phyloP scores from a whole-genome alignment of 192 early-diverging fungal genomes.

The Linnemannia schmuckeri region DNA sequence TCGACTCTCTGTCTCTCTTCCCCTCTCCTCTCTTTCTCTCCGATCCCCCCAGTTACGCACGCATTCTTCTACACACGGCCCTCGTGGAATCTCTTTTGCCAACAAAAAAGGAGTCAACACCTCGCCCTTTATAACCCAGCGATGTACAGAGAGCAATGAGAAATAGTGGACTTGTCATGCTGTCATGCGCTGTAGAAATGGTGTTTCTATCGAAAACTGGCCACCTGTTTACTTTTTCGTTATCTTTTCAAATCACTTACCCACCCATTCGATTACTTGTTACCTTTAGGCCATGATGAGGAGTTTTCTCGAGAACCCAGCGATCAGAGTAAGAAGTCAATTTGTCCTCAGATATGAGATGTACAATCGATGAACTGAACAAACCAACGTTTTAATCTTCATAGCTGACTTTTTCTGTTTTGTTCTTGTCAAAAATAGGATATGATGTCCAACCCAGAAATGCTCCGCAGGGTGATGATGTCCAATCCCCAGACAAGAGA shows the following conservation, averaged over 20 bases:
- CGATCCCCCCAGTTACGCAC: slow-evolving; percentile 17
- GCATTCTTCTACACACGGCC: slow-evolving; percentile 9
- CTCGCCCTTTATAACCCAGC: background rate
- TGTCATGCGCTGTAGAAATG: background rate
- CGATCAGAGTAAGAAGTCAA: slow-evolving; percentile 49
- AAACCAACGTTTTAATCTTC: background rate
- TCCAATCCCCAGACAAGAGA: slow-evolving; percentile 69
- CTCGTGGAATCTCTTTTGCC: background rate
- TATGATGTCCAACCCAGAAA: slow-evolving; percentile 62
- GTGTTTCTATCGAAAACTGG: background rate
- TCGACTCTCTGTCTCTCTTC: background rate
- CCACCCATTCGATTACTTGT: background rate
- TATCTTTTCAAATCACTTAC: background rate
- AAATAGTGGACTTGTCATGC: no score
- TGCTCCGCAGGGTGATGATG: slow-evolving; percentile 73
- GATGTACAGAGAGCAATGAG: background rate
- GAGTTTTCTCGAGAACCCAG: slow-evolving; percentile 56
- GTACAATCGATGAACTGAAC: slow-evolving; percentile 4
- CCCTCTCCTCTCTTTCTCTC: background rate
- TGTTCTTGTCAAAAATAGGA: slow-evolving; percentile 39
- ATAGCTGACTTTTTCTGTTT: slow-evolving; percentile 4
- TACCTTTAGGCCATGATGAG: slow-evolving; percentile 44
- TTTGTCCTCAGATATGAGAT: background rate
- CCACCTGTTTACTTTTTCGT: background rate
- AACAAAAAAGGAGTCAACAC: background rate